Conservation (phyloP, 805 yeast species). For the Candida loeiensis region DNA sequence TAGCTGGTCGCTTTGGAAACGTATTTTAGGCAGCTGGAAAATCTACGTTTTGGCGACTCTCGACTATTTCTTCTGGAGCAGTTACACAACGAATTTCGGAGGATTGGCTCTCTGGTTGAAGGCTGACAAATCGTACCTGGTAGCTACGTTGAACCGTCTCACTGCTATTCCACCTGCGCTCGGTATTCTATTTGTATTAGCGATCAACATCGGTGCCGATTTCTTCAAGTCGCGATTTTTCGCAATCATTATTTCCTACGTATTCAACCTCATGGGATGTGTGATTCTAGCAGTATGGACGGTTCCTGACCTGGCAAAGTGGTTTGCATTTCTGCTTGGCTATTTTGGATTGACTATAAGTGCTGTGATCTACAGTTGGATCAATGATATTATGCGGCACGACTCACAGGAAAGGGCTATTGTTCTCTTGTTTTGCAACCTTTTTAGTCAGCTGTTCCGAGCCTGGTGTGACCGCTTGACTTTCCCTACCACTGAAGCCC, state of each 20-base stretch:
- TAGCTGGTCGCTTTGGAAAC: constrained; percentile 23
- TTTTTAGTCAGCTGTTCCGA: constrained; percentile 20
- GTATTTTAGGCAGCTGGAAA: constrained; percentile 28
- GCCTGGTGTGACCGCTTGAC: constrained; percentile 22
- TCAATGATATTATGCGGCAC: constrained; percentile 20
- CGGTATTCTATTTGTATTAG: constrained; percentile 47
- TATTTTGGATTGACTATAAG: constrained; percentile 23
- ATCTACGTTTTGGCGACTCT: constrained; percentile 24
- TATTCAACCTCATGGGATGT: constrained; percentile 19
- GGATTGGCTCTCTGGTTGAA: constrained; percentile 11
- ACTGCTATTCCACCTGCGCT: constrained; percentile 57
- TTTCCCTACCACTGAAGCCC: constrained; percentile 22
- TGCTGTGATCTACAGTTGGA: constrained; percentile 22
- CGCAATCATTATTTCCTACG: constrained; percentile 17
- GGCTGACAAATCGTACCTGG: constrained; percentile 29
- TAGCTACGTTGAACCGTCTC: constrained; percentile 45
- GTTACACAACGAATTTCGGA: constrained; percentile 1
- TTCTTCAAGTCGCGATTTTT: constrained; percentile 21
- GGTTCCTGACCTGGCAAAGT: constrained; percentile 21
- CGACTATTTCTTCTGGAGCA: constrained; percentile 9
- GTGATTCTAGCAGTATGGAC: constrained; percentile 22
- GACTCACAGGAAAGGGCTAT: constrained; percentile 21
- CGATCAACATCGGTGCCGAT: constrained; percentile 50
- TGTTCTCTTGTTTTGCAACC: constrained; percentile 19
- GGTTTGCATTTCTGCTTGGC: constrained; percentile 24